phyloP scores from a whole-genome alignment of 2,329 filamentous ascomycete species.

The Ceratocystis cacaofunesta region DNA sequence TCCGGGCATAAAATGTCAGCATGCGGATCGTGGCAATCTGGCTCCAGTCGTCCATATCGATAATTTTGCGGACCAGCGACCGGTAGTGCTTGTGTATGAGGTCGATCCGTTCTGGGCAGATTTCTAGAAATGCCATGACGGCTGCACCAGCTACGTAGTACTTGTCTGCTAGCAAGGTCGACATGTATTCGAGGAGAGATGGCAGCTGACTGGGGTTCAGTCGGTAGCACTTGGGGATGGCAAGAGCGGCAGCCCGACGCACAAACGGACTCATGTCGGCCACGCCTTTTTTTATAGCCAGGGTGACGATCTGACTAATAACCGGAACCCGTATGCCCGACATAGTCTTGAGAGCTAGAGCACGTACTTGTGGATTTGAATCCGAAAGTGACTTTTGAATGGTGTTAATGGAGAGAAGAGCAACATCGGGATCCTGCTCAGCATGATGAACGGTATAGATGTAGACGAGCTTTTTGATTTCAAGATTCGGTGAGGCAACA shows the following conservation, averaged over 20 bases:
- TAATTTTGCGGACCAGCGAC: constrained; percentile 69
- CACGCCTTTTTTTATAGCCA: constrained; percentile 87
- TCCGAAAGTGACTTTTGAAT: constrained; percentile 97
- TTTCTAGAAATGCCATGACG: constrained; percentile 72
- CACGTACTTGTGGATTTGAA: constrained; percentile 74
- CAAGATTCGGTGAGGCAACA: constrained; percentile 80
- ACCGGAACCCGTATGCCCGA: constrained; percentile 92
- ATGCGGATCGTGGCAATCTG: constrained; percentile 71
- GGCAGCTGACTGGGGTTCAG: constrained; percentile 76
- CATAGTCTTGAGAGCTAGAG: constrained; percentile 90
- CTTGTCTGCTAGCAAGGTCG: constrained; percentile 66
- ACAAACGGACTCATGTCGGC: constrained; percentile 93
- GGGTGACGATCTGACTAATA: constrained; percentile 90
- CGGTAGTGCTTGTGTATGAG: constrained; percentile 85
- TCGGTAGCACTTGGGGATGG: constrained; percentile 90
- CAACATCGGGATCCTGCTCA: constrained; percentile 88
- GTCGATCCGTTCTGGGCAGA: constrained; percentile 78
- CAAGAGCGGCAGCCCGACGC: constrained; percentile 78
- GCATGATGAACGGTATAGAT: constrained; percentile 96
- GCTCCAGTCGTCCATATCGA: constrained; percentile 99
- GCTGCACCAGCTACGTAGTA: constrained; percentile 95
- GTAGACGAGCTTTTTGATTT: constrained; percentile 97
- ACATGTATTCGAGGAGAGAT: constrained; percentile 70
- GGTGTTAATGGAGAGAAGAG: constrained; percentile 91
- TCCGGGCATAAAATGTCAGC: constrained; percentile 71